Evolutionary conservation across 2,329 filamentous ascomycete species (phyloP).

Genomic region (Monilinia laxa): DNA sequence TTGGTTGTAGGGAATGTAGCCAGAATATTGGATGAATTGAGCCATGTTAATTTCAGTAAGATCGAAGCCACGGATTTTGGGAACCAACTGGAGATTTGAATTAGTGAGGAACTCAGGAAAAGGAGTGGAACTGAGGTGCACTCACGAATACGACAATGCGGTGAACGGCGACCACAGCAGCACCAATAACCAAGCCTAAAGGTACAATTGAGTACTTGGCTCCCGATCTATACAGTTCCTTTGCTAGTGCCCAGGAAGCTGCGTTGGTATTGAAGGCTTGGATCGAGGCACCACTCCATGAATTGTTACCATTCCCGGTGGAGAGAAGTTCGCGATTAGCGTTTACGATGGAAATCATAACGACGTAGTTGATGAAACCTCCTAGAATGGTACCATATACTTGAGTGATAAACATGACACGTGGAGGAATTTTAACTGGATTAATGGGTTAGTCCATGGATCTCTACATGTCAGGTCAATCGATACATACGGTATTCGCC

Average conservation of each 20-base stretch:
- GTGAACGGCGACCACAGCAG: constrained; percentile 47
- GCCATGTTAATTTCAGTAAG: constrained; percentile 51
- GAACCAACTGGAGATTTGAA: constrained; percentile 44
- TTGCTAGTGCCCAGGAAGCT: constrained; percentile 50
- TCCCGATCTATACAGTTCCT: constrained; percentile 52
- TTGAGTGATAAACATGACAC: constrained; percentile 48
- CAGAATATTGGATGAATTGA: constrained; percentile 55
- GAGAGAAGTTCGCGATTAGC: constrained; percentile 46
- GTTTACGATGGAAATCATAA: constrained; percentile 48
- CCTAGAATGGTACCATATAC: constrained; percentile 46
- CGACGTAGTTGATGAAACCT: constrained; percentile 48
- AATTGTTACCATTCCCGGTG: constrained; percentile 46
- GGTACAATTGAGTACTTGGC: constrained; percentile 50
- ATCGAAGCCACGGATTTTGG: constrained; percentile 47
- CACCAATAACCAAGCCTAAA: constrained; percentile 51
- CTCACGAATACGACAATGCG: constrained; percentile 46
- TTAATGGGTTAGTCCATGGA: constrained; percentile 29
- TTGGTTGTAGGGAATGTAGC: constrained; percentile 55
- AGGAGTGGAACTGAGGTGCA: constrained; percentile 8
- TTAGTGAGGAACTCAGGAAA: not conserved
- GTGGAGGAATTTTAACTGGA: constrained; percentile 50
- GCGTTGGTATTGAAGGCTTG: constrained; percentile 50
- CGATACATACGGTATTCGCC: constrained; percentile 53
- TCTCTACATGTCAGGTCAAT: not conserved
- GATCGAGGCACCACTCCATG: constrained; percentile 51